These are phyloP conservation scores for Rhododendron williamsianum DNA, from an alignment of 148 eudicot genomes.

Conservation along the genomic window DNA sequence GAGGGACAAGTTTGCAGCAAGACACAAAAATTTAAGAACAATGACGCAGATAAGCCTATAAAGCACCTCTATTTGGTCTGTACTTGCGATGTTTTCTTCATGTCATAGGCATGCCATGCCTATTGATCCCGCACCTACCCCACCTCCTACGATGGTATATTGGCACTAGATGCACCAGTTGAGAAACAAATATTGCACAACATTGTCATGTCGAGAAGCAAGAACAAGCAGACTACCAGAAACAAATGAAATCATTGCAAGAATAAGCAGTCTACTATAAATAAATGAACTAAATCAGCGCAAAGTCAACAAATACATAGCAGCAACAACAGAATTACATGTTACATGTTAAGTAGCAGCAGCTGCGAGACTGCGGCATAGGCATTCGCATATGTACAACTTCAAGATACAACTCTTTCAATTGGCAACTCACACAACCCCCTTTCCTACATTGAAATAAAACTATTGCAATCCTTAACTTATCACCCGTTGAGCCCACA, in stretches of 20 bases:
- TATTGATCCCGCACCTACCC: not conserved
- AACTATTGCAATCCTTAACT: not conserved
- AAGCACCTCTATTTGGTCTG: too few relatives aligned
- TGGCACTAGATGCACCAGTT: not conserved
- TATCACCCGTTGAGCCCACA: not conserved
- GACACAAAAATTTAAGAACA: too few relatives aligned
- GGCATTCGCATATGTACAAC: not conserved
- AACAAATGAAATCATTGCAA: too few relatives aligned
- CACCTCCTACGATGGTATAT: not conserved
- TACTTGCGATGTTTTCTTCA: too few relatives aligned
- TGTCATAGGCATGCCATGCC: too few relatives aligned
- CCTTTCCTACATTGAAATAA: not conserved
- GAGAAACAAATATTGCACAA: not conserved
- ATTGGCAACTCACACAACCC: not conserved
- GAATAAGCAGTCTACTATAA: not conserved
- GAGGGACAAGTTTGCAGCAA: too few relatives aligned
- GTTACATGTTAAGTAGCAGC: not conserved
- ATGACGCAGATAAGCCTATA: too few relatives aligned
- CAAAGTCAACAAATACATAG: not conserved
- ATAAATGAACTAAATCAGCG: not conserved
- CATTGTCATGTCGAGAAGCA: too few relatives aligned
- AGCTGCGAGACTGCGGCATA: not conserved
- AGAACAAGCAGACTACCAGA: too few relatives aligned
- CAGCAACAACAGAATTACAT: not conserved
- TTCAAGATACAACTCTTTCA: not conserved